phyloP scores from a whole-genome alignment of 805 yeast species.

The Wickerhamiella parazyma region DNA sequence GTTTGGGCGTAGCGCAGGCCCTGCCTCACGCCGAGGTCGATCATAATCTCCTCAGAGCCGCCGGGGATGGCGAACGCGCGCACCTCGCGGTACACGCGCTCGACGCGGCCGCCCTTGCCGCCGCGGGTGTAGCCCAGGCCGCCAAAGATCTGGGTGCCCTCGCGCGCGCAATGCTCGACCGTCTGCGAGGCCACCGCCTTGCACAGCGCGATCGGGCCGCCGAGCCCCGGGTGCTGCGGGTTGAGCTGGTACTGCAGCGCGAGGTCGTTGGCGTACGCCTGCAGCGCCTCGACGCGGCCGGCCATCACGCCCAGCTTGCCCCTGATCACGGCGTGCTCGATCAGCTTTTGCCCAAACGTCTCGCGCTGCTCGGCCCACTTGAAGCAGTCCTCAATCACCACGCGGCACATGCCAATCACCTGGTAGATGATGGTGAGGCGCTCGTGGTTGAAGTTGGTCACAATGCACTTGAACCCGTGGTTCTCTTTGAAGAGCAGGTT shows the following conservation, averaged over 20 bases:
- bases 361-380: conserved; percentile 30
- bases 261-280: conserved; percentile 28
- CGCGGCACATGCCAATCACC: conserved; percentile 29
- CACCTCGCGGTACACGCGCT: conserved; percentile 32
- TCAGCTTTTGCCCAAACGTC: conserved; percentile 30
- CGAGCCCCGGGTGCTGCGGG: conserved; percentile 27
- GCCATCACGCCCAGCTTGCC: conserved; percentile 32
- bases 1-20: conserved; percentile 18
- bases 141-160: conserved; percentile 33
- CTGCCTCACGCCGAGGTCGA: conserved; percentile 30
- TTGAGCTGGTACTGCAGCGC: conserved; percentile 24
- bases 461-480: conserved; percentile 31
- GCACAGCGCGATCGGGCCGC: conserved; percentile 32
- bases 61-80: conserved; percentile 35
- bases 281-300: conserved; percentile 29
- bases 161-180: conserved; percentile 32
- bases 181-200: conserved; percentile 31
- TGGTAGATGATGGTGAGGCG: conserved; percentile 30
- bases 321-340: conserved; percentile 31
- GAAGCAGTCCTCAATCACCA: conserved; percentile 28
- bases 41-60: conserved; percentile 35
- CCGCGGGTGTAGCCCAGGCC: conserved; percentile 33
- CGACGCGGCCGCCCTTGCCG: conserved; percentile 33
- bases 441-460: conserved; percentile 34
- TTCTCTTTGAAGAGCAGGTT: conserved; percentile 30